Evolutionary conservation across 2,329 filamentous ascomycete genomes (phyloP).

Genomic region (Rhinocladiella similis): DNA sequence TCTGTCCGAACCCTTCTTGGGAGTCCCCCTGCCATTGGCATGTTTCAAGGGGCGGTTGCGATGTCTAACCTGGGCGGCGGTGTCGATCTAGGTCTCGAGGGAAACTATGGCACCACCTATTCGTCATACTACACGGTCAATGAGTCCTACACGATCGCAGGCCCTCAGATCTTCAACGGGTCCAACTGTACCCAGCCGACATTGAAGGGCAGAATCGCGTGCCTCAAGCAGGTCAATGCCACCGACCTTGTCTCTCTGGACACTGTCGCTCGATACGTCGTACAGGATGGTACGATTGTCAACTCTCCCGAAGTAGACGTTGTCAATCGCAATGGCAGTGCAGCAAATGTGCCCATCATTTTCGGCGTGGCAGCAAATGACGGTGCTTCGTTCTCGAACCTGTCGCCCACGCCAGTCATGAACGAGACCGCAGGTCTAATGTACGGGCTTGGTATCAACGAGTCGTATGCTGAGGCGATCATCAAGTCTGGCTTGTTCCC

Average conservation of each 20-base stretch:
- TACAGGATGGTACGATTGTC: slow-evolving; percentile 60
- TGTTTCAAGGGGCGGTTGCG: slow-evolving; percentile 25
- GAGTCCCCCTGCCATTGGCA: slow-evolving; percentile 21
- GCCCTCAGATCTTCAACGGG: slow-evolving; percentile 52
- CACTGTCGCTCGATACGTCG: slow-evolving; percentile 48
- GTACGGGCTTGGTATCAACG: slow-evolving; percentile 48
- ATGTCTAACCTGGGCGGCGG: slow-evolving; percentile 59
- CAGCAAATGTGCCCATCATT: slow-evolving; percentile 55
- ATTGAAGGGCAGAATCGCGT: slow-evolving; percentile 52
- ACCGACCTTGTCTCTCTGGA: slow-evolving; percentile 15
- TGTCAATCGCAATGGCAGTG: slow-evolving; percentile 40
- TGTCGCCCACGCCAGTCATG: slow-evolving; percentile 46
- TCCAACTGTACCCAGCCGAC: slow-evolving; percentile 53
- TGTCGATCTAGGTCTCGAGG: slow-evolving; percentile 54
- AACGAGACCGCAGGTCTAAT: slow-evolving; percentile 46
- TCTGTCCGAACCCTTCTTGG: slow-evolving; percentile 57
- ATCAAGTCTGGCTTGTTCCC: slow-evolving; percentile 54
- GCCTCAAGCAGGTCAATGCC: slow-evolving; percentile 50
- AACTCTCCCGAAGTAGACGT: slow-evolving; percentile 52
- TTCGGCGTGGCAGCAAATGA: slow-evolving; percentile 59
- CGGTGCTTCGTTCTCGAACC: slow-evolving; percentile 55
- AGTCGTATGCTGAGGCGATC: slow-evolving; percentile 42
- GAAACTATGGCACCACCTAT: slow-evolving; percentile 60
- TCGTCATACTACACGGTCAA: slow-evolving; percentile 59
- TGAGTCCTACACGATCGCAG: slow-evolving; percentile 51